phyloP scores from a whole-genome alignment of 768 basidiomycete species.

The Austroboletus eburneus region DNA sequence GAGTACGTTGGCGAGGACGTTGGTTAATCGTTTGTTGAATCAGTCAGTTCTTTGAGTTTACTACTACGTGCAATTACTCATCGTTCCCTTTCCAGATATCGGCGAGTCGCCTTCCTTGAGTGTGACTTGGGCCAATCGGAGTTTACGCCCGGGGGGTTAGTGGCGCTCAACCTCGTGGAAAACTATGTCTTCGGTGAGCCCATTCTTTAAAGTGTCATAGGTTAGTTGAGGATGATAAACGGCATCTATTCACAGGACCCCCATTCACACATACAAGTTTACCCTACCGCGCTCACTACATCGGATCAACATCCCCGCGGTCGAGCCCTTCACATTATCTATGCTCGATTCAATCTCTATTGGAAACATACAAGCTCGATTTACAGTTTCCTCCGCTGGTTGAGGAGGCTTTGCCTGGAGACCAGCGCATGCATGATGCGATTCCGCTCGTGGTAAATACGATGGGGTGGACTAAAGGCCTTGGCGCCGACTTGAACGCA shows the following conservation, averaged over 20 bases:
- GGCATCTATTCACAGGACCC: constrained; percentile 51
- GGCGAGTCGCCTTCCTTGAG: constrained; percentile 85
- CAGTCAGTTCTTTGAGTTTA: constrained; percentile 36
- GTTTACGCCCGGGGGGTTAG: constrained; percentile 83
- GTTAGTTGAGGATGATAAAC: background rate
- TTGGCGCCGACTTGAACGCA: constrained; percentile 74
- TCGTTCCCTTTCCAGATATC: constrained; percentile 45
- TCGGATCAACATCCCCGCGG: constrained; percentile 76
- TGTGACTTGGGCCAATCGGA: constrained; percentile 94
- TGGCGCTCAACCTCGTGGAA: constrained; percentile 72
- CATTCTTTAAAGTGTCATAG: background rate
- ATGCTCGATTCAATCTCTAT: constrained; percentile 56
- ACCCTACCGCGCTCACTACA: constrained; percentile 73
- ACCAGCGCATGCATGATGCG: constrained; percentile 44
- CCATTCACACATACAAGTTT: constrained; percentile 79
- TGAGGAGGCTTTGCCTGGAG: constrained; percentile 25
- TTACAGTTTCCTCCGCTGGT: constrained; percentile 45
- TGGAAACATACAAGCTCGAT: constrained; percentile 67
- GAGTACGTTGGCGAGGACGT: constrained; percentile 75
- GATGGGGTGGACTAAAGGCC: constrained; percentile 95
- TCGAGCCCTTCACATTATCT: constrained; percentile 76
- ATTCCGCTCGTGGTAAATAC: constrained; percentile 92
- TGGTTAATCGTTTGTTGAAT: constrained; percentile 64
- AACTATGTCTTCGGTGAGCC: constrained; percentile 63
- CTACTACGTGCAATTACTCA: background rate